A percentile compares a stretch with the other conserved stretches of the same genome.
phyloP scores from a whole-genome alignment of 2,329 filamentous ascomycete species.

The Nemania sp. region DNA sequence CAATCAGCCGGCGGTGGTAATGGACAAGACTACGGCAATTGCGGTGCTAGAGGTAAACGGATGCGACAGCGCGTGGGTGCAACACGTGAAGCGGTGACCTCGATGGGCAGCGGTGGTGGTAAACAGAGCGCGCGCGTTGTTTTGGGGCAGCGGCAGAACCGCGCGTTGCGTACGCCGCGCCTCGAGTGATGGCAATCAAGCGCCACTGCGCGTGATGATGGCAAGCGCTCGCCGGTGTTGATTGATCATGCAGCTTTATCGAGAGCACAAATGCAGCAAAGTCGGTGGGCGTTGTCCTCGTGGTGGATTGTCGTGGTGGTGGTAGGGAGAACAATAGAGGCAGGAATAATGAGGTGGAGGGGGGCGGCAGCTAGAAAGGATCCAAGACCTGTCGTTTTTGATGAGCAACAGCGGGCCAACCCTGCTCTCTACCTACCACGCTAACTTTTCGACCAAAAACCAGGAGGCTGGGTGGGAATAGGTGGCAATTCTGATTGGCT shows the following conservation, averaged over 20 bases:
- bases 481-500: constrained; percentile 12
- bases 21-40: constrained; percentile 13
- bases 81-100: constrained; percentile 2
- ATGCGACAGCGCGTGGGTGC: constrained; percentile 28
- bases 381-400: constrained; percentile 22
- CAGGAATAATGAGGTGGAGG: constrained; percentile 24
- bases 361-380: constrained; percentile 25
- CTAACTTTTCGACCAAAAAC: constrained; percentile 22
- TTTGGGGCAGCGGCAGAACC: constrained; percentile 32
- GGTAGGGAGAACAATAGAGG: constrained; percentile 10
- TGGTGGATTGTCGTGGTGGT: constrained; percentile 6
- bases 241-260: constrained; percentile 3
- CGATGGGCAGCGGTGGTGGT: constrained; percentile 24
- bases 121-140: constrained; percentile 39
- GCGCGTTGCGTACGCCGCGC: constrained; percentile 32
- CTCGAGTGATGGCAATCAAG: constrained; percentile 18
- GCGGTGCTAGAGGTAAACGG: constrained; percentile 24
- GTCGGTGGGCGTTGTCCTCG: constrained; percentile 12
- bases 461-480: constrained; percentile 26
- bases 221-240: neutral
- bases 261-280: constrained; percentile 9
- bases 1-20: constrained; percentile 16
- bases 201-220: constrained; percentile 14
- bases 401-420: constrained; percentile 28
- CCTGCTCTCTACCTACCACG: constrained; percentile 15